Base-by-base conservation (phyloP, 306 rosid species). In the Amphicarpaea edgeworthii region DNA sequence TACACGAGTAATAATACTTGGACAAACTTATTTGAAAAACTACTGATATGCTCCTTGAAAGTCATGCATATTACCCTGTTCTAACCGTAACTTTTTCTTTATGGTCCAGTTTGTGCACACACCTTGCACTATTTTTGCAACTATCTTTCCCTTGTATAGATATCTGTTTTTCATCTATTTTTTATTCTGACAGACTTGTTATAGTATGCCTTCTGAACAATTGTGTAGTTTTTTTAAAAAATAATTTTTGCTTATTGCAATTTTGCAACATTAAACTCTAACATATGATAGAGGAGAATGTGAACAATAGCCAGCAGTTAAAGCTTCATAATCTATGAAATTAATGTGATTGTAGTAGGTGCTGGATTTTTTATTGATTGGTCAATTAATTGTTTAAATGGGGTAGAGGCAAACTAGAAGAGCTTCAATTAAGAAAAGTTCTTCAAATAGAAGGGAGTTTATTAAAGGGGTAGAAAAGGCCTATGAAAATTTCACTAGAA, bases 351-450 rank as follows among this genome's bases (percentile, higher is more conserved):
- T 61, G 1, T 61, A n/a, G 7, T 32, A 61, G 14, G 8, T 62
- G 51, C 49, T 63, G 16, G 42, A 14, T 30, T 63, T 63, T 63
- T 10, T 63, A 49, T 63, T 63, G 70, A 63, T 37, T 63, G 43
- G n/a, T 61, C 16, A 42, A 12, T 45, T 17, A 14, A 45, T 12
- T 45, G 30, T 37, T 63, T 62, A 8, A 16, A 32, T 28, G 9
- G 28, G 28, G 47, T 62, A 8, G 30, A 17, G 30, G 17, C 16
- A 38, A 12, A 19, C 17, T 20, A 40, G 46, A 3, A 42, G 51
- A 40, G 68, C 3, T 15, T 63, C 24, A 53, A 47, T 6, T 68
- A 42, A 30, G 60, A 68, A 47, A 46, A 30, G 26, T 69, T 8
- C 61, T 5, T 68, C n/a, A 45, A 45, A 68, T 16, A 28, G 23